These are phyloP conservation scores for Catunica adiposa DNA, from an alignment of 2,329 filamentous ascomycete species.

Conservation along the genomic window DNA sequence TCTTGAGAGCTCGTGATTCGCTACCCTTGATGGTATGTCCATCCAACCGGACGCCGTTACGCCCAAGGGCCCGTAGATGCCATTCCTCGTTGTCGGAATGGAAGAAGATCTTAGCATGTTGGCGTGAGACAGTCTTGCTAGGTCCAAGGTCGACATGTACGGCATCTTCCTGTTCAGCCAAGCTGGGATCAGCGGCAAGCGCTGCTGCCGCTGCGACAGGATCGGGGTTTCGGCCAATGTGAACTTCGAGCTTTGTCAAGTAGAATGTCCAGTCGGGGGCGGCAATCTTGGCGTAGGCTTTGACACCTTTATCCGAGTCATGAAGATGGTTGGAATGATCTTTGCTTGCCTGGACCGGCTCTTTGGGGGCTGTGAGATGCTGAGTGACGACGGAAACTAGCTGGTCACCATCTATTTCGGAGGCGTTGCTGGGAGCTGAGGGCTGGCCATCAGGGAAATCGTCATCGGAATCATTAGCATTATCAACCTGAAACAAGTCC, in stretches of 20 bases:
- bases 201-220: conserved; percentile 24
- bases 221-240: conserved; percentile 46
- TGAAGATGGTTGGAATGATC: conserved; percentile 49
- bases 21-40: conserved; percentile 33
- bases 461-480: conserved; percentile 23
- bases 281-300: conserved; percentile 68
- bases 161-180: conserved; percentile 26
- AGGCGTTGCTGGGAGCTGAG: conserved; percentile 24
- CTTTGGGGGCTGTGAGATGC: conserved; percentile 28
- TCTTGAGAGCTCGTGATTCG: conserved; percentile 49
- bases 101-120: conserved; percentile 61
- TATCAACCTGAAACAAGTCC: not conserved
- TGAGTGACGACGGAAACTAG: conserved; percentile 40
- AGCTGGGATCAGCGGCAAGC: not conserved
- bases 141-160: conserved; percentile 82
- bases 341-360: conserved; percentile 39
- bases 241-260: conserved; percentile 56
- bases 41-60: conserved; percentile 80
- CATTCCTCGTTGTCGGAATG: conserved; percentile 54
- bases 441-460: conserved; percentile 31
- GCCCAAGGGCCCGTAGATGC: conserved; percentile 74
- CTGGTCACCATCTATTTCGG: conserved; percentile 35
- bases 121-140: conserved; percentile 63
- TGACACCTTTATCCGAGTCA: conserved; percentile 43
- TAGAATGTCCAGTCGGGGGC: conserved; percentile 76